These are phyloP conservation scores for Xerocomus tenax DNA, from an alignment of 1,284 basidiomycete genomes.

Conservation along the genomic window DNA sequence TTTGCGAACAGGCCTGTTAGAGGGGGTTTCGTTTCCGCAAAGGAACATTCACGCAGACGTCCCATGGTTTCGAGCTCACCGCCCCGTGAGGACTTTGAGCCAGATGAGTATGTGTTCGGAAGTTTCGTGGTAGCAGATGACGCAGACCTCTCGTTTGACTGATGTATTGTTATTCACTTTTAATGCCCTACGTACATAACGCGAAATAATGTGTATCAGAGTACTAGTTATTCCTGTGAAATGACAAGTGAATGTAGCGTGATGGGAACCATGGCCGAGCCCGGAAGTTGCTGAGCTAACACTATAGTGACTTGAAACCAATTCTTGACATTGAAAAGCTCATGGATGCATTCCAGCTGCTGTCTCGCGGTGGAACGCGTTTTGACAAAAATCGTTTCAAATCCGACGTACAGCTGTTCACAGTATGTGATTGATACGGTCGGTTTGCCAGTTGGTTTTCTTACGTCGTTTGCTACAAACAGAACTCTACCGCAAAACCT, in stretches of 20 bases:
- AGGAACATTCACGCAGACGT: conserved; percentile 24
- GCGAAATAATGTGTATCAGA: neutral
- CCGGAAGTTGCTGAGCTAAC: conserved; percentile 14
- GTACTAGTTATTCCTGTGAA: no score
- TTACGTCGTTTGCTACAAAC: conserved; percentile 13
- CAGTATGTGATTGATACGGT: conserved; percentile 32
- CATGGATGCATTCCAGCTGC: conserved; percentile 70
- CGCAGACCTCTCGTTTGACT: conserved; percentile 38
- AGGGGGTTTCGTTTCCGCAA: conserved; percentile 31
- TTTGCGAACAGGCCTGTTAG: conserved; percentile 46
- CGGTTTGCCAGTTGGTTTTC: conserved; percentile 10
- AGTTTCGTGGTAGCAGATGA: conserved; percentile 75
- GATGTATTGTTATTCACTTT: neutral
- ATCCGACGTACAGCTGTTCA: conserved; percentile 67
- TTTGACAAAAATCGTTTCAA: conserved; percentile 78
- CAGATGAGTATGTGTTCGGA: conserved; percentile 59
- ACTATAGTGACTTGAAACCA: neutral
- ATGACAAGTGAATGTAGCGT: no score
- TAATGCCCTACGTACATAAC: neutral
- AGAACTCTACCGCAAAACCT: conserved; percentile 25
- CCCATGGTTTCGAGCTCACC: conserved; percentile 54
- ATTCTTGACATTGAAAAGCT: neutral
- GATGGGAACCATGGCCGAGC: no score
- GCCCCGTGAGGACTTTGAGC: conserved; percentile 36
- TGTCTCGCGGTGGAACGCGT: conserved; percentile 65